Evolutionary conservation across 306 rosid species (phyloP).

Genomic region (Trifolium dubium): DNA sequence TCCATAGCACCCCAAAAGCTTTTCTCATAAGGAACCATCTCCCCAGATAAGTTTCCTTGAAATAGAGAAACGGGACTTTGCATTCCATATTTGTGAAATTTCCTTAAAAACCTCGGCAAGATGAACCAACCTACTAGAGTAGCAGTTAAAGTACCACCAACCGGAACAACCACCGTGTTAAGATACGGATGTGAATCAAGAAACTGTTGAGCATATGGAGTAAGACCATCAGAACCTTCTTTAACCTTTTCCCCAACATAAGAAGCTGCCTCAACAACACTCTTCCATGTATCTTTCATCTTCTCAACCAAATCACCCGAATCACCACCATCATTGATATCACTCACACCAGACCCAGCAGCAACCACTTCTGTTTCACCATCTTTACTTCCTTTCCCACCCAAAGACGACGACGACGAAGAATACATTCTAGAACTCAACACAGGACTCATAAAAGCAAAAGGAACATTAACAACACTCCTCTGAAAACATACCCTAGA

Average conservation of each 20-base stretch:
- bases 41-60: slow-evolving; percentile 46
- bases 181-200: slow-evolving; percentile 77
- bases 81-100: slow-evolving; percentile 69
- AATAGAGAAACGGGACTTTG: slow-evolving; percentile 62
- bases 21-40: slow-evolving; percentile 73
- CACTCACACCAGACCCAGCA: slow-evolving; percentile 58
- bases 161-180: slow-evolving; percentile 63
- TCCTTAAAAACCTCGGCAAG: slow-evolving; percentile 84
- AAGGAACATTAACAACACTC: slow-evolving; percentile 39
- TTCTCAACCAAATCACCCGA: slow-evolving; percentile 62
- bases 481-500: slow-evolving; percentile 37
- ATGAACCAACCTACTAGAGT: slow-evolving; percentile 81
- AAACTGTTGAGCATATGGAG: slow-evolving; percentile 66
- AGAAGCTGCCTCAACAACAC: slow-evolving; percentile 61
- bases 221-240: slow-evolving; percentile 66
- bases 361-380: slow-evolving; percentile 53
- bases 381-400: slow-evolving; percentile 52
- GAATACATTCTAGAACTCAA: slow-evolving; percentile 54
- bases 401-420: slow-evolving; percentile 45
- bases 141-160: slow-evolving; percentile 63
- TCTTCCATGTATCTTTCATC: slow-evolving; percentile 64
- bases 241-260: slow-evolving; percentile 64
- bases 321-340: slow-evolving; percentile 44
- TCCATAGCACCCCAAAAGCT: slow-evolving; percentile 96
- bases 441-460: slow-evolving; percentile 32